phyloP scores from a whole-genome alignment of 2,329 filamentous ascomycete species.

The Fusarium temperatum region DNA sequence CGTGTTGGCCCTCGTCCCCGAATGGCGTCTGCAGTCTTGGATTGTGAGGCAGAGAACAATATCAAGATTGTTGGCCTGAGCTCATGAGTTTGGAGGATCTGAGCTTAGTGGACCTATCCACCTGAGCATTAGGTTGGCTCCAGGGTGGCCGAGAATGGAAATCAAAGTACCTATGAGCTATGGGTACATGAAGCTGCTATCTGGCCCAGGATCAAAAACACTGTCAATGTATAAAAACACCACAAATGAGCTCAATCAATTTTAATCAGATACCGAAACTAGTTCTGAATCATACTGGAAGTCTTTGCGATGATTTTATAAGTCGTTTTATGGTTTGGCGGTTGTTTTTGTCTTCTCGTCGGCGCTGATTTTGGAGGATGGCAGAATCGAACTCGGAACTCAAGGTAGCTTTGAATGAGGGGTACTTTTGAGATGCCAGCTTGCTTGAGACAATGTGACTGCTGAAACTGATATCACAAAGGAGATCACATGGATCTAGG shows the following conservation, averaged over 20 bases:
- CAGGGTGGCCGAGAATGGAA: not conserved
- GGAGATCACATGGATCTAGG: not conserved
- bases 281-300: fast-evolving
- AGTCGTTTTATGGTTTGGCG: fast-evolving
- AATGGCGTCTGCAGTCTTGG: conserved; percentile 31
- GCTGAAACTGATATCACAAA: not conserved
- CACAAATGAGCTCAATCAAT: not conserved
- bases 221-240: not conserved
- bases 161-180: not conserved
- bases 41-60: conserved; percentile 45
- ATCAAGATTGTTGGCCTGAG: conserved; percentile 34
- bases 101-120: conserved; percentile 16
- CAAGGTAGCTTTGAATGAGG: not conserved
- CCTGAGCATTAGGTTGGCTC: conserved; percentile 1
- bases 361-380: not conserved
- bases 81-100: conserved; percentile 19
- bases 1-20: conserved; percentile 33
- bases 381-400: not conserved
- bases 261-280: fast-evolving
- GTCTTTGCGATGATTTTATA: fast-evolving
- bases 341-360: not conserved
- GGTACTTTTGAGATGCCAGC: not conserved
- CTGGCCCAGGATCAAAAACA: not conserved
- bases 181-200: not conserved
- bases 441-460: conserved; percentile 1